These are phyloP conservation scores for Tylopilus balloui DNA, from an alignment of 768 basidiomycete genomes.

Conservation along the genomic window DNA sequence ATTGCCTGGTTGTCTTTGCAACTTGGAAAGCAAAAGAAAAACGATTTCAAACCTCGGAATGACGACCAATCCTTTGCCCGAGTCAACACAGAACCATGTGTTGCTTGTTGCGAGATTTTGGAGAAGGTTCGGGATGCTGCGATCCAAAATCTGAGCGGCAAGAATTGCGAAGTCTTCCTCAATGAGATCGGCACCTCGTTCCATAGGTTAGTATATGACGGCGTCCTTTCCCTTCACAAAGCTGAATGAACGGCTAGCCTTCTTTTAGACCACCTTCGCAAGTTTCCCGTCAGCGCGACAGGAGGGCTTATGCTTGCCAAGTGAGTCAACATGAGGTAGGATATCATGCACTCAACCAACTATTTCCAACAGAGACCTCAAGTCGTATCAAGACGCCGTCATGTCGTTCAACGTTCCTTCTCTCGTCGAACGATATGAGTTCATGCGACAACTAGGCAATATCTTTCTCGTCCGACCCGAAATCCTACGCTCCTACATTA, in stretches of 20 bases:
- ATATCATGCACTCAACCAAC: not conserved
- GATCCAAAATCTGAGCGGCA: constrained; percentile 76
- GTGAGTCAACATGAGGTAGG: constrained; percentile 43
- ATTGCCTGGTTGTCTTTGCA: constrained; percentile 70
- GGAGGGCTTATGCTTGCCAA: constrained; percentile 98
- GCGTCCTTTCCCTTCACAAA: not conserved
- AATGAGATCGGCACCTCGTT: constrained; percentile 93
- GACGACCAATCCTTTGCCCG: constrained; percentile 94
- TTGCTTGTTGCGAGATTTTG: constrained; percentile 78
- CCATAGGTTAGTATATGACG: constrained; percentile 56
- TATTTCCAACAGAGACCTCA: constrained; percentile 69
- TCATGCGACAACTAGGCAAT: constrained; percentile 95
- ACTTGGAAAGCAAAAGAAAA: constrained; percentile 89
- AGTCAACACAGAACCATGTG: constrained; percentile 91
- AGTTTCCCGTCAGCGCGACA: constrained; percentile 94
- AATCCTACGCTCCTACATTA: constrained; percentile 92
- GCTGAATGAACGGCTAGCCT: constrained; percentile 45
- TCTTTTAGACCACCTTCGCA: constrained; percentile 89
- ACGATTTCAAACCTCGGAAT: constrained; percentile 94
- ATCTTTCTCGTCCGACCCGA: constrained; percentile 96
- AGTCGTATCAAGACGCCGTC: constrained; percentile 91
- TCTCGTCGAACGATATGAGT: constrained; percentile 93
- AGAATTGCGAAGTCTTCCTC: constrained; percentile 88
- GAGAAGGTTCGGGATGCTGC: constrained; percentile 78
- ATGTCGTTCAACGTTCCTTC: constrained; percentile 77